Evolutionary conservation across 345 rosid genomes (phyloP).

Genomic region (Arabidopsis suecica): DNA sequence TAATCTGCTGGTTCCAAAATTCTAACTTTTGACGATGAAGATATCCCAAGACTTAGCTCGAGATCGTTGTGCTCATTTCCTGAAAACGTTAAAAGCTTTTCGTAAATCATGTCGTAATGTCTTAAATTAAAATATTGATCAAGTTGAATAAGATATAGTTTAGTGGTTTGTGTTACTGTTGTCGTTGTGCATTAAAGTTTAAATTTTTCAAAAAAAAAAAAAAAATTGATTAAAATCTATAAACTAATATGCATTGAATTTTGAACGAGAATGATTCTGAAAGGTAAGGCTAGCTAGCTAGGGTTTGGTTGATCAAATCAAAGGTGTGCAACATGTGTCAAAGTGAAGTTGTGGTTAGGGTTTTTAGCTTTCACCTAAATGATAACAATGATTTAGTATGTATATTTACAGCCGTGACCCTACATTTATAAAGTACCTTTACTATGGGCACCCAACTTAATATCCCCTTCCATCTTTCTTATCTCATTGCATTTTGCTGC

Average conservation of each 20-base stretch:
- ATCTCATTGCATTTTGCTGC: constrained; percentile 73
- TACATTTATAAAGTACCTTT: constrained; percentile 54
- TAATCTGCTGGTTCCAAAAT: background rate
- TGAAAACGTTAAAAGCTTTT: background rate
- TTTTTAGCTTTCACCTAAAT: constrained; percentile 1
- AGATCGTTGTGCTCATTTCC: constrained; percentile 50
- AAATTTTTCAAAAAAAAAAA: background rate
- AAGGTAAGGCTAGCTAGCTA: background rate
- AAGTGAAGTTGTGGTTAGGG: constrained; percentile 17
- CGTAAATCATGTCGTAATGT: background rate
- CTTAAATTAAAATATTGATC: background rate
- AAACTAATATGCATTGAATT: background rate
- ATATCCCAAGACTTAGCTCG: constrained; percentile 71
- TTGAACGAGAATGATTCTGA: background rate
- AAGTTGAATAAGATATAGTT: background rate
- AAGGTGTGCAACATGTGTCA: background rate
- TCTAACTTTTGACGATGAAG: constrained; percentile 49
- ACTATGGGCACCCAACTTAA: constrained; percentile 47
- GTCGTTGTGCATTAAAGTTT: background rate
- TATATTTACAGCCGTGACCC: background rate
- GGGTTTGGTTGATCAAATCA: background rate
- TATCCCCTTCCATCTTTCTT: constrained; percentile 64
- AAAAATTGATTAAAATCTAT: background rate
- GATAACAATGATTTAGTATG: background rate
- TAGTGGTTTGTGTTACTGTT: background rate